Conservation (phyloP, 2,329 filamentous ascomycete species). For the Aspergillus alliaceus region DNA sequence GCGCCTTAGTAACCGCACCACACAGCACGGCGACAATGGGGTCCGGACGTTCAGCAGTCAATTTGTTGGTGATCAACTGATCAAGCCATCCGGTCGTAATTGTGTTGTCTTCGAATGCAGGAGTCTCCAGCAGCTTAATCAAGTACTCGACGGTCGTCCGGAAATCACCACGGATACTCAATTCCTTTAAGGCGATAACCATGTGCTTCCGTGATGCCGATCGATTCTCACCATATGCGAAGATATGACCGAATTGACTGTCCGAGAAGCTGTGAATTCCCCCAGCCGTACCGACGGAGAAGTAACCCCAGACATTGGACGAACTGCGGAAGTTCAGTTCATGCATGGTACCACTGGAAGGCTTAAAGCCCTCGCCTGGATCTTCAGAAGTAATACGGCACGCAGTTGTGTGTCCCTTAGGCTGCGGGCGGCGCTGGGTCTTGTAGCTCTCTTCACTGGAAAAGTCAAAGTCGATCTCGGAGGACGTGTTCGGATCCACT, state of each 20-base stretch:
- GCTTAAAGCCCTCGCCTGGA: conserved; percentile 98
- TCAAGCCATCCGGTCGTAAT: conserved; percentile 99
- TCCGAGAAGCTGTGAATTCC: conserved; percentile 99
- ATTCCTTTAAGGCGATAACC: conserved; percentile 96
- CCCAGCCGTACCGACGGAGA: conserved; percentile 94
- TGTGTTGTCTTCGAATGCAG: conserved; percentile 97
- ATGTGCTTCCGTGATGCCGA: conserved; percentile 97
- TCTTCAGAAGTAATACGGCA: conserved; percentile 99
- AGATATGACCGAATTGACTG: conserved; percentile 98
- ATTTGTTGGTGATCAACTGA: conserved; percentile 95
- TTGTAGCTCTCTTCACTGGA: conserved; percentile 78
- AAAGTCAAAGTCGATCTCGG: conserved; percentile 96
- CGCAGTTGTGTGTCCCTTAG: conserved; percentile 95
- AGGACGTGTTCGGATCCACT: conserved; percentile 81
- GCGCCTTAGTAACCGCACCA: conserved; percentile 91
- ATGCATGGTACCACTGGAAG: conserved; percentile 97
- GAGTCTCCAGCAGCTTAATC: conserved; percentile 97
- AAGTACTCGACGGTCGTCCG: conserved; percentile 97
- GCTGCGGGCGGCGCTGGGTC: conserved; percentile 83
- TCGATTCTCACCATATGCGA: conserved; percentile 97
- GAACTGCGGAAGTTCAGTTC: conserved; percentile 98
- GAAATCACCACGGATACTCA: conserved; percentile 99
- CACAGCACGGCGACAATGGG: conserved; percentile 91
- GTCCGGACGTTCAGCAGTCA: conserved; percentile 94
- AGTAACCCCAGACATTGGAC: conserved; percentile 99